Evolutionary conservation across 108 stramenopile species (phyloP), one percentile per base, ranked within the genome.

Genomic region (Aurantiochytrium sp.): DNA sequence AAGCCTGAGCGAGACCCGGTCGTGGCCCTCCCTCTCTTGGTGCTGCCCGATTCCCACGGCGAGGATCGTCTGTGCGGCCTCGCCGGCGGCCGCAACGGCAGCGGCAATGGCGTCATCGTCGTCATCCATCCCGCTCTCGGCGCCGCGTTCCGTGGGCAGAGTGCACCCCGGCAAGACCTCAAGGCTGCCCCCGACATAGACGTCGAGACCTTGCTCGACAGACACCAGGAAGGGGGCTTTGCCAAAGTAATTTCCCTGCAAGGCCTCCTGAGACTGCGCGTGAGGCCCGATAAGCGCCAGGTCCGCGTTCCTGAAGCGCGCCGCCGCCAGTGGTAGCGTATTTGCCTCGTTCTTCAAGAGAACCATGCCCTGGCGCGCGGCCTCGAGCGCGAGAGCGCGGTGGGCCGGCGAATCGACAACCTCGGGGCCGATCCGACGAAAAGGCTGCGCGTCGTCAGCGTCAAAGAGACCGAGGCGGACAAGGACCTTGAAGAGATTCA

Each of bases 391-490:
- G 5, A 87, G 37, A 4, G 32, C 15, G 21, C 48, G 37, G 39
- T 87, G 55, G 24, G 37, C 73, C 24, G 54, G 52, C 4, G 87
- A 36, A 53, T 54, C 41, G 5, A 91, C 50, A 24, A 4, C 27
- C 3, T 89, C 87, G 24, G 88, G 39, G 10, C 69, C 69, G 19
- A 48, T 45, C 6, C 34, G 37, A 2, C 68, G 54, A 32, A 68
- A 55, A 21, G 54, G 22, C 32, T 55, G 42, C 8, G 34, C 52
- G 4, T 86, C 68, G 15, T 30, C 19, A 19, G 86, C 31, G 45
- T 91, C 89, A 37, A 89, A 91, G n/a, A 81, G 37, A 31, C 86
- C 87, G 19, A 91, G 68, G 10, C 90, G 87, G 21, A 91, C 37
- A 3, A 53, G 87, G 19, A 89, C 54, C 24, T 31, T 5, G 41